These are phyloP conservation scores for Salix purpurea DNA, from an alignment of 345 rosid species.

Conservation along the genomic window DNA sequence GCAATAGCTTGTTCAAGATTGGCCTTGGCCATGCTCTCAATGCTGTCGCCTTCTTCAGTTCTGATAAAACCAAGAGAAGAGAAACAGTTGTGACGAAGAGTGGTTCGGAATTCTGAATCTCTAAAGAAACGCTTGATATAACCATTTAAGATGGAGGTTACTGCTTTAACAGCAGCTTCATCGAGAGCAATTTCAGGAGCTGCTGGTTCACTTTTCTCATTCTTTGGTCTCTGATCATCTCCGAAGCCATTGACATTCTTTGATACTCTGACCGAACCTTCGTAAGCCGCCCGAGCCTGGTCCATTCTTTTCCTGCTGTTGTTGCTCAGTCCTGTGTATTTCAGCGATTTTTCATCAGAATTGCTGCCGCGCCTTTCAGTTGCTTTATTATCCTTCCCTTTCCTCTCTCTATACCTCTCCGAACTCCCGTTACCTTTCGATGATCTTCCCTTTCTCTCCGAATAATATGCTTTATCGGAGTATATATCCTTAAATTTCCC, in stretches of 20 bases:
- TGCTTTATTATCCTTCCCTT: conserved; percentile 20
- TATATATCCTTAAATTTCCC: conserved; percentile 28
- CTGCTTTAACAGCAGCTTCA: conserved; percentile 58
- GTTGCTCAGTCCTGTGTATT: conserved; percentile 7
- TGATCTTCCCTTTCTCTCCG: conserved; percentile 18
- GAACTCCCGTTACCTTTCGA: conserved; percentile 11
- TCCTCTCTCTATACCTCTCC: conserved; percentile 6
- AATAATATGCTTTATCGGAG: conserved; percentile 23
- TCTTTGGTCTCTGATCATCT: conserved; percentile 20
- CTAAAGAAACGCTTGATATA: conserved; percentile 39
- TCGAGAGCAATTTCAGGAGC: conserved; percentile 45
- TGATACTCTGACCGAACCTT: conserved; percentile 26
- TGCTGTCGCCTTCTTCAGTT: conserved; percentile 14
- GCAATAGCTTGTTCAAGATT: conserved; percentile 50
- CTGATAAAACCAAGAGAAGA: conserved; percentile 33
- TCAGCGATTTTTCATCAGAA: conserved; percentile 19
- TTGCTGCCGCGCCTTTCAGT: conserved; percentile 11
- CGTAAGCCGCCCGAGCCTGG: conserved; percentile 16
- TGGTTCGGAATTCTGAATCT: conserved; percentile 34
- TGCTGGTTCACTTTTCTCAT: conserved; percentile 12
- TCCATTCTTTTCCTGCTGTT: conserved; percentile 25
- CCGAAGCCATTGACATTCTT: conserved; percentile 19
- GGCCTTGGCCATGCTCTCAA: conserved; percentile 39
- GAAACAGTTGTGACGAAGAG: conserved; percentile 38
- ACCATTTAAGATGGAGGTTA: conserved; percentile 49